phyloP scores from a whole-genome alignment of 805 yeast genomes.

The Sporopachydermia lactativora region DNA sequence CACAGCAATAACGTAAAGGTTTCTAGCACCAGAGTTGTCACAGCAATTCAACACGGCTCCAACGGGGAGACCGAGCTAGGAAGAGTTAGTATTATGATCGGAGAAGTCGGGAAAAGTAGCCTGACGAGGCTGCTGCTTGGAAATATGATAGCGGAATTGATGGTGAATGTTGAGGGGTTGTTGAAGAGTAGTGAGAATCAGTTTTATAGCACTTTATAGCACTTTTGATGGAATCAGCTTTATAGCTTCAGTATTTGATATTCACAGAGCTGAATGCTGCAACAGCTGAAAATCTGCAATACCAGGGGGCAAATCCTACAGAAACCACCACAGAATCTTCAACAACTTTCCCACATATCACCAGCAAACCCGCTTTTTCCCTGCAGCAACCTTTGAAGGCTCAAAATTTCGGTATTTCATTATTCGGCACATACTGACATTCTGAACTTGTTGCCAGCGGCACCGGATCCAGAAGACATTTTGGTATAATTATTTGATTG shows the following conservation, averaged over 20 bases:
- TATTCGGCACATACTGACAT: constrained; percentile 71
- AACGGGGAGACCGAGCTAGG: constrained; percentile 94
- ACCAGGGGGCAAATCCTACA: too few relatives aligned
- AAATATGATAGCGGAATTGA: neutral
- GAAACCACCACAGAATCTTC: too few relatives aligned
- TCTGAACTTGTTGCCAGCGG: constrained; percentile 99
- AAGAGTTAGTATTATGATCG: constrained; percentile 6
- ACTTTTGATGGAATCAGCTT: neutral
- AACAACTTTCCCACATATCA: too few relatives aligned
- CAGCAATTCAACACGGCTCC: constrained; percentile 99
- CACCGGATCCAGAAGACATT: constrained; percentile 61
- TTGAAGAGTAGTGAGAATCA: constrained; percentile 5
- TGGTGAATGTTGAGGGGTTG: constrained; percentile 5
- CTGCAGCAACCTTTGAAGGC: too few relatives aligned
- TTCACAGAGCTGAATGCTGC: too few relatives aligned
- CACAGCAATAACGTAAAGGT: constrained; percentile 96
- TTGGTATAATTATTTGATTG: constrained; percentile 22
- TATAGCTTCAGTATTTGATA: too few relatives aligned
- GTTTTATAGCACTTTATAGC: neutral
- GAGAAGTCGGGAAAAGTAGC: too few relatives aligned
- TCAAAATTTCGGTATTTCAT: constrained; percentile 7
- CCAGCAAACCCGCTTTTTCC: too few relatives aligned
- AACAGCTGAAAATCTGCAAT: too few relatives aligned
- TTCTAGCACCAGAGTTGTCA: constrained; percentile 99
- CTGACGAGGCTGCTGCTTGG: too few relatives aligned